A percentile compares a stretch with the other conserved stretches of the same genome.
These are phyloP conservation scores for Pseudocercospora pini-densiflorae DNA, from an alignment of 2,329 filamentous ascomycete species.

Conservation along the genomic window DNA sequence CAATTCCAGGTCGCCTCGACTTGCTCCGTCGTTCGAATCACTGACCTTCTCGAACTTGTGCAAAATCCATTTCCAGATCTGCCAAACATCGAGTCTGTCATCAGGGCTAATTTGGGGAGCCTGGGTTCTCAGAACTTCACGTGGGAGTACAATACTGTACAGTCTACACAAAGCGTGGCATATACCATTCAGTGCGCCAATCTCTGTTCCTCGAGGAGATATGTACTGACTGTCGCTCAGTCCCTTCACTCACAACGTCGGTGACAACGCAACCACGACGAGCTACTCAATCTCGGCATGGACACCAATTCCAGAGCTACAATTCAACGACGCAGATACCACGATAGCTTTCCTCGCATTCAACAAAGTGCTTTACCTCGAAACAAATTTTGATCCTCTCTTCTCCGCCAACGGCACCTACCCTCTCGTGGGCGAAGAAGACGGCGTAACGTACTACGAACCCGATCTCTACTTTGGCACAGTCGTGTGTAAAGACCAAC, in stretches of 20 bases:
- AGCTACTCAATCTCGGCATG: not conserved
- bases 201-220: not conserved
- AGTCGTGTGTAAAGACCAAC: slow-evolving; percentile 2
- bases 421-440: not conserved
- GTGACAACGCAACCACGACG: not conserved
- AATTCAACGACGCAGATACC: slow-evolving; percentile 3
- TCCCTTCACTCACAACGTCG: not conserved
- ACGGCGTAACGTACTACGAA: not conserved
- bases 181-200: not conserved
- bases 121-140: slow-evolving; percentile 3
- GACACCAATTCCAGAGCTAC: not conserved
- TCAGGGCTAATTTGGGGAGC: not conserved
- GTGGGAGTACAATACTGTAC: slow-evolving; percentile 1
- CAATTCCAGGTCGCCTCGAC: slow-evolving; percentile 9
- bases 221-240: not conserved
- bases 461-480: slow-evolving; percentile 2
- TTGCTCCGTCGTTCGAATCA: not conserved
- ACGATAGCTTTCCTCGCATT: slow-evolving; percentile 2
- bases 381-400: slow-evolving; percentile 5
- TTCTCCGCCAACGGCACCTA: slow-evolving; percentile 4
- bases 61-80: not conserved
- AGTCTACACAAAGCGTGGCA: not conserved
- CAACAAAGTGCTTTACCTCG: slow-evolving; percentile 5
- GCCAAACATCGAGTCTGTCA: not conserved
- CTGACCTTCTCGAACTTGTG: not conserved